Evolutionary conservation across 2,329 filamentous ascomycete genomes (phyloP).

Genomic region (Pseudocercospora macadamiae): DNA sequence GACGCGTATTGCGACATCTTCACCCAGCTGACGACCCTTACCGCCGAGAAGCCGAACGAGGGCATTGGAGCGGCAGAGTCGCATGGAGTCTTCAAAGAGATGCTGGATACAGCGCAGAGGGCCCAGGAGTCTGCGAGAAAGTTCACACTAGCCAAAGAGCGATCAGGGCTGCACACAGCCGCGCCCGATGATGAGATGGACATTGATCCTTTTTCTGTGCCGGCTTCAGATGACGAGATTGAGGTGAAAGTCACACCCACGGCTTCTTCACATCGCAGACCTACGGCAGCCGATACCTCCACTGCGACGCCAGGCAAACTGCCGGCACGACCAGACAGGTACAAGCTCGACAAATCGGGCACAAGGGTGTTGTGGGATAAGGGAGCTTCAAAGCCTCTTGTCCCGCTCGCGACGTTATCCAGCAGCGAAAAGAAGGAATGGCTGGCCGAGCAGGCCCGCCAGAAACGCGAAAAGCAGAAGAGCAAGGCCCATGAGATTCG

Average conservation of each 20-base stretch:
- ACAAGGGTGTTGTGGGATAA: slow-evolving; percentile 11
- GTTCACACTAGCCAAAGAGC: slow-evolving; percentile 18
- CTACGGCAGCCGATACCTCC: not conserved
- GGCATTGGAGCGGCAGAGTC: slow-evolving; percentile 26
- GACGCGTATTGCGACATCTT: slow-evolving; percentile 35
- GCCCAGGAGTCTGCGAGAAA: slow-evolving; percentile 26
- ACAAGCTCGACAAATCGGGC: slow-evolving; percentile 15
- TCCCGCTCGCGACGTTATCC: not conserved
- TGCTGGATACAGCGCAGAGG: slow-evolving; percentile 27
- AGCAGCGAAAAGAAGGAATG: slow-evolving; percentile 17
- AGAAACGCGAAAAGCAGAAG: slow-evolving; percentile 15
- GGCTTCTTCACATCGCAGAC: not conserved
- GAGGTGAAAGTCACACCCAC: slow-evolving; percentile 1
- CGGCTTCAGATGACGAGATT: not conserved
- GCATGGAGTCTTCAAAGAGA: slow-evolving; percentile 30
- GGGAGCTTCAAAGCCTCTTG: not conserved
- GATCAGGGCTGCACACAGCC: not conserved
- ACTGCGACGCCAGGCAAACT: not conserved
- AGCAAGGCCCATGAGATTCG: not conserved
- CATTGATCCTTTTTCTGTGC: not conserved
- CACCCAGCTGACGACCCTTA: slow-evolving; percentile 30
- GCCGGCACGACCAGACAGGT: not conserved
- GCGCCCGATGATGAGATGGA: not conserved
- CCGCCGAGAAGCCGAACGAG: slow-evolving; percentile 30
- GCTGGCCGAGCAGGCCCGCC: not conserved